Base-by-base conservation (phyloP, 129 eudicot species). In the Flaveria bidentis region DNA sequence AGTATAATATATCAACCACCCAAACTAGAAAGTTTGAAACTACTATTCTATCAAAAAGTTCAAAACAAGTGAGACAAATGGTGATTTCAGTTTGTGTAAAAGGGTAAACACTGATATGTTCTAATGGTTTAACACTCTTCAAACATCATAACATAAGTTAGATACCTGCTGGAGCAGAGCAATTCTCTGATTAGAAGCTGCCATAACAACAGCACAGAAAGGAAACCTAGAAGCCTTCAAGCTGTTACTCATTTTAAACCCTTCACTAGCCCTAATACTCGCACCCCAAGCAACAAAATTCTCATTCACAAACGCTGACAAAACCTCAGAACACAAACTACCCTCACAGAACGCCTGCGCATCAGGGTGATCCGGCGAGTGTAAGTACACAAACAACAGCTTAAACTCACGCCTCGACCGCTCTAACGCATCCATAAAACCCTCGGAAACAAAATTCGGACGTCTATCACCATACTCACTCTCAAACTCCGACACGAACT, bases 231-330 rank as follows among this genome's bases (percentile, higher is more conserved):
- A 89, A 6, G 99, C 97, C 86, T 91, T 95, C 86, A 95, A 86
- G 56, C 96, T 91, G 28, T 89, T 91, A 82, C 99, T 91, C 99
- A 95, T 95, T 89, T 95, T 91, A 72, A 95, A 95, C 53, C 99
- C 99, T 75, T 95, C 99, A 71, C 92, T 91, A 1, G 86, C 77
- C 75, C 92, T 86, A 64, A 91, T 88, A 73, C 89, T 91, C 76
- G 91, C 99, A 70, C 99, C 99, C 99, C 99, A 95, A 16, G 85
- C 83, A 23, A 95, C 95, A 53, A 95, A 95, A 70, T 95, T 91
- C 83, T 91, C 97, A 69, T 95, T 89, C 56, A 95, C 82, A 81
- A 95, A 91, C 25, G 78, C 94, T 0, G 82, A 80, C 67, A 95
- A 66, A 22, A 76, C 78, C 64, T 91, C 97, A 23, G 83, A 68